phyloP scores from a whole-genome alignment of 441 rosid species.

The Monsonia emarginata region DNA sequence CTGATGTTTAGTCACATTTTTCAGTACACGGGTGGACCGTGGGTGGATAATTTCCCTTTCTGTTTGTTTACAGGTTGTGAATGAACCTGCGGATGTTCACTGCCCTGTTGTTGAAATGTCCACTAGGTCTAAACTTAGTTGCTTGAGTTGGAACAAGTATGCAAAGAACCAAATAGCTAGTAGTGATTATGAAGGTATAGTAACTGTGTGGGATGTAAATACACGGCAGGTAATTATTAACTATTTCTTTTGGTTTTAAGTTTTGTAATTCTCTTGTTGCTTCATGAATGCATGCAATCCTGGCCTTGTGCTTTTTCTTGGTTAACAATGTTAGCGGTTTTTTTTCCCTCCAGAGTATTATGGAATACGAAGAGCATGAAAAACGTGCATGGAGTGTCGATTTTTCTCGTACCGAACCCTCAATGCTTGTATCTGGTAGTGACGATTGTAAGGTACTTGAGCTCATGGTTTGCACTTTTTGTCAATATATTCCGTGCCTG shows the following conservation, averaged over 20 bases:
- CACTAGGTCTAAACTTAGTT: constrained; percentile 93
- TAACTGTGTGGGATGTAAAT: constrained; percentile 92
- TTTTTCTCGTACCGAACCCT: constrained; percentile 85
- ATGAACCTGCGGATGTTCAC: constrained; percentile 63
- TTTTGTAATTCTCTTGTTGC: neutral
- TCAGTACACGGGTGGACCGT: neutral
- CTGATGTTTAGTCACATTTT: neutral
- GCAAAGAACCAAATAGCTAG: constrained; percentile 90
- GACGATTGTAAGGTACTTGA: constrained; percentile 72
- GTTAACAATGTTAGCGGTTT: neutral
- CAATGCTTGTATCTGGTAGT: constrained; percentile 94
- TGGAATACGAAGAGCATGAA: constrained; percentile 99
- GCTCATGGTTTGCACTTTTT: constrained; percentile 13
- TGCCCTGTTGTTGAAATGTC: constrained; percentile 94
- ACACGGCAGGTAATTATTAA: constrained; percentile 66
- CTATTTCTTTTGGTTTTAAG: neutral
- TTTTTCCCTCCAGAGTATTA: constrained; percentile 33
- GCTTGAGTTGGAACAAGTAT: constrained; percentile 96
- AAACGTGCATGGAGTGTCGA: constrained; percentile 99
- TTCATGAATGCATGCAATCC: constrained; percentile 1
- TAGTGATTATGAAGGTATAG: constrained; percentile 97
- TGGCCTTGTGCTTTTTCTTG: neutral
- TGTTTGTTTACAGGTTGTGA: constrained; percentile 58
- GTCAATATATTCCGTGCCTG: constrained; percentile 8
- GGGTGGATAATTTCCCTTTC: constrained; percentile 14